Evolutionary conservation across 2,329 filamentous ascomycete genomes (phyloP), one percentile per base, ranked within the genome.

Genomic region (Cercospora brassicicola): DNA sequence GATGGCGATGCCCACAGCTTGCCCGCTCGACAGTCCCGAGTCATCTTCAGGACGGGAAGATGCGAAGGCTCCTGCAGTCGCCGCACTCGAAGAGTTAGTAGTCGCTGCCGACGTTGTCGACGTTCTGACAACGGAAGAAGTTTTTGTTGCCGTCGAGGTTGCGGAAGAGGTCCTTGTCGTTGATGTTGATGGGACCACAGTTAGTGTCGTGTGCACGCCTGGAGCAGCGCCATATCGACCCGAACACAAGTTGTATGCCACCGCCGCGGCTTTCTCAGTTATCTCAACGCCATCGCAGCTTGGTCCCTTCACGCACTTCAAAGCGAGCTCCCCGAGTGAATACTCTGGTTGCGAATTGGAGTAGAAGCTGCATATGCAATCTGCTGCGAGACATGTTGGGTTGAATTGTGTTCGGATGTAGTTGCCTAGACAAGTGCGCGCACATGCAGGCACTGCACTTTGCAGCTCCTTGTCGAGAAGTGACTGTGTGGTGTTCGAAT

Each of bases 1-100:
- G 8, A 79, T 67, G 6, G 76, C 75, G 26, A 79, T 67, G 3
- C 77, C 78, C 13, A 77, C 74, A 10, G 77, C 75, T 73, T 79
- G 73, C 5, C 67, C 75, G 62, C 68, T 77, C 3, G 74, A 75
- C 42, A 79, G 69, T 45, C 62, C 67, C 8, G 71, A 23, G 18
- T 9, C 26, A 57, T 57, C 15, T 33, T 57, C 28, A 18, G 55
- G 55, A 57, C 28, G 30, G 55, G 31, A 70, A n/a, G 72, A 67
- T 7, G 59, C 63, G 23, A 26, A 15, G 15, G 63, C 20, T 31
- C 26, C 30, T 36, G 42, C 53, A 23, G 60, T 57, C 45, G 56
- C 28, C 42, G 26, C 55, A 53, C 18, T 18, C 26, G 48, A 45
- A 45, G 36, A 15, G 9, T 23, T 23, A 26, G 45, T 36, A 3